A percentile compares a stretch with the other conserved stretches of the same genome.
phyloP scores from a whole-genome alignment of 352 stramenopile genomes.

The Globisporangium mamillatum region DNA sequence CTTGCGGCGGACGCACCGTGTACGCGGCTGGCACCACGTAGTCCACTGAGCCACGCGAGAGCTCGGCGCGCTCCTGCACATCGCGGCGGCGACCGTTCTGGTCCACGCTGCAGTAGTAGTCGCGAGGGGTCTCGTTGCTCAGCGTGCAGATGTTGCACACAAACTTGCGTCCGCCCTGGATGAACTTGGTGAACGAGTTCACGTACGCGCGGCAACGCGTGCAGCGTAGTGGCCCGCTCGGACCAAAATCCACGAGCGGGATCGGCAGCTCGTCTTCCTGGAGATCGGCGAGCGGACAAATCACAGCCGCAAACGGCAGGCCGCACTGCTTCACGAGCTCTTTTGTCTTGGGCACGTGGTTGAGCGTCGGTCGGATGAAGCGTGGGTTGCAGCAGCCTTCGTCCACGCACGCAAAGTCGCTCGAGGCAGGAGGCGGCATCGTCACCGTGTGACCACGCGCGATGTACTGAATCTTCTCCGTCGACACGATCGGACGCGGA shows the following conservation, averaged over 20 bases:
- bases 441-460: slow-evolving; percentile 78
- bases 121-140: slow-evolving; percentile 76
- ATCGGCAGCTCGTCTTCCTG: slow-evolving; percentile 82
- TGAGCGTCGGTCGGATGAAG: slow-evolving; percentile 87
- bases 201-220: slow-evolving; percentile 85
- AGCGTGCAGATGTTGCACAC: slow-evolving; percentile 89
- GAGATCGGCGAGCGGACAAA: slow-evolving; percentile 80
- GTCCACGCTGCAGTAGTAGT: slow-evolving; percentile 89
- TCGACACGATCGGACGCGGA: slow-evolving; percentile 67
- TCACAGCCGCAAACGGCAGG: slow-evolving; percentile 75
- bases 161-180: slow-evolving; percentile 81
- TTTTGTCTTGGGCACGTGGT: slow-evolving; percentile 74
- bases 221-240: slow-evolving; percentile 76
- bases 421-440: slow-evolving; percentile 73
- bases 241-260: slow-evolving; percentile 84
- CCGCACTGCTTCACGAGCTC: slow-evolving; percentile 77
- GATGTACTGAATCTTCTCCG: slow-evolving; percentile 71
- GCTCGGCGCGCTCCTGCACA: slow-evolving; percentile 73
- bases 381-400: slow-evolving; percentile 87
- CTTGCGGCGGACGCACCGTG: slow-evolving; percentile 74
- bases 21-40: slow-evolving; percentile 84
- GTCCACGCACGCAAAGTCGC: slow-evolving; percentile 80
- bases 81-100: slow-evolving; percentile 81
- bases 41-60: slow-evolving; percentile 82
- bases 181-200: slow-evolving; percentile 88